Evolutionary conservation across 495 filamentous ascomycete species (phyloP).

Genomic region (Tuber calosporum): DNA sequence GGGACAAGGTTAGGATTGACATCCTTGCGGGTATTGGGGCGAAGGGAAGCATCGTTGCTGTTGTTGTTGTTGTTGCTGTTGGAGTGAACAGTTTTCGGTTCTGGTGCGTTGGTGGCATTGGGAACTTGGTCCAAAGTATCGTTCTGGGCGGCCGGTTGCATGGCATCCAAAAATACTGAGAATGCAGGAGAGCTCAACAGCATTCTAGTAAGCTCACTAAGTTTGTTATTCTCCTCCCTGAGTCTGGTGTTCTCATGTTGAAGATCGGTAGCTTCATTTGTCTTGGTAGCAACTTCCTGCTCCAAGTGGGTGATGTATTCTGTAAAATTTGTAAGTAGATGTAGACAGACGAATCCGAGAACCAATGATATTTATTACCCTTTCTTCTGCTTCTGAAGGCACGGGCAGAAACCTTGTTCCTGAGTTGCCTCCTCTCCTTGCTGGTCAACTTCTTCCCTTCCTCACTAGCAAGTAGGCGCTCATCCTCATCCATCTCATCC

Average conservation of each 20-base stretch:
- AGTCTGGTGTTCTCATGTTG: conserved; percentile 36
- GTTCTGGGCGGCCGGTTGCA: conserved; percentile 44
- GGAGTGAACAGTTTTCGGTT: conserved; percentile 20
- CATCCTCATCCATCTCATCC: conserved; percentile 97
- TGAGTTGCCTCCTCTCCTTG: conserved; percentile 86
- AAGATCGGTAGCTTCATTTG: conserved; percentile 35
- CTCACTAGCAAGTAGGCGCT: conserved; percentile 83
- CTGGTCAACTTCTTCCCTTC: conserved; percentile 94
- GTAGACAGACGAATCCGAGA: conserved; percentile 32
- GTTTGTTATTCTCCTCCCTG: conserved; percentile 35
- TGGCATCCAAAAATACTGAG: conserved; percentile 67
- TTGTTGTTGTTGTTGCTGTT: no score
- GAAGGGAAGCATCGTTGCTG: conserved; percentile 32
- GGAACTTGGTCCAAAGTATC: conserved; percentile 44
- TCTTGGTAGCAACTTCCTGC: conserved; percentile 45
- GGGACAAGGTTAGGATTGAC: conserved; percentile 52
- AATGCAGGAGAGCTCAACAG: conserved; percentile 83
- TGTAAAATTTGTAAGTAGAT: conserved; percentile 44
- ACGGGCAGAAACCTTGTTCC: conserved; percentile 96
- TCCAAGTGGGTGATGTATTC: conserved; percentile 85
- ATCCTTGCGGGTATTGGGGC: conserved; percentile 53
- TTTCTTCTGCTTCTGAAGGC: conserved; percentile 94
- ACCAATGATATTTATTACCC: conserved; percentile 57
- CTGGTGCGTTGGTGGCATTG: conserved; percentile 17
- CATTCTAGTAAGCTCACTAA: conserved; percentile 59